phyloP scores from a whole-genome alignment of 805 yeast species.

The Candida hungchunana region DNA sequence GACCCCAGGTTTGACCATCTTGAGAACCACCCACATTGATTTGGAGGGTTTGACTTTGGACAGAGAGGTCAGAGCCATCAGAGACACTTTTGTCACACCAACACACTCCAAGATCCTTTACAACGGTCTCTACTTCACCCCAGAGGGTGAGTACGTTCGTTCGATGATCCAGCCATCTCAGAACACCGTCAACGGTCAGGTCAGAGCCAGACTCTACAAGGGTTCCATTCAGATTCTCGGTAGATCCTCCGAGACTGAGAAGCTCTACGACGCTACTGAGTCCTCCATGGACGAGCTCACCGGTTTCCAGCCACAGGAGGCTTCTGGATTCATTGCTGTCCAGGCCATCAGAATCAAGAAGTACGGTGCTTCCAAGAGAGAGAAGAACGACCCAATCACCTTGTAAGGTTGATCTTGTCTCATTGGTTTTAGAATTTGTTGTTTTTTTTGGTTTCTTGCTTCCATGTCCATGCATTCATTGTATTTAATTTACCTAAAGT shows the following conservation, averaged over 20 bases:
- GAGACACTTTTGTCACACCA: slow-evolving; percentile 95
- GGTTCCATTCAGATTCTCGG: slow-evolving; percentile 83
- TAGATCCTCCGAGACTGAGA: slow-evolving; percentile 93
- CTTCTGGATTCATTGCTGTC: slow-evolving; percentile 95
- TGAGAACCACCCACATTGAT: slow-evolving; percentile 93
- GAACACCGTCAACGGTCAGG: slow-evolving; percentile 92
- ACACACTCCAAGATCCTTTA: slow-evolving; percentile 84
- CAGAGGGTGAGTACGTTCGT: slow-evolving; percentile 96
- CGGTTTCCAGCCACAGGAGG: slow-evolving; percentile 95
- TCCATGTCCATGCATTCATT: too few species aligned
- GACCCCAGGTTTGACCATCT: slow-evolving; percentile 95
- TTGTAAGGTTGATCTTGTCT: too few species aligned
- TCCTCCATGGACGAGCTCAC: slow-evolving; percentile 99
- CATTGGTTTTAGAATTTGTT: too few species aligned
- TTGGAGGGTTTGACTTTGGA: slow-evolving; percentile 95
- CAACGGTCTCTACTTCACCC: slow-evolving; percentile 97
- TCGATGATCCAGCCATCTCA: slow-evolving; percentile 93
- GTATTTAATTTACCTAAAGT: too few species aligned
- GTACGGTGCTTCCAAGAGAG: slow-evolving; percentile 93
- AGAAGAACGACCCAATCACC: slow-evolving; percentile 51
- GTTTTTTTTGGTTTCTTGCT: too few species aligned
- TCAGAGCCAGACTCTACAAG: slow-evolving; percentile 90
- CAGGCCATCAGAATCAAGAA: slow-evolving; percentile 98
- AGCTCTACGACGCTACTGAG: slow-evolving; percentile 95
- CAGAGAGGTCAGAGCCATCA: slow-evolving; percentile 94